Base-by-base conservation (phyloP, 495 filamentous ascomycete species). In the Aspergillus sclerotiicarbonarius region DNA sequence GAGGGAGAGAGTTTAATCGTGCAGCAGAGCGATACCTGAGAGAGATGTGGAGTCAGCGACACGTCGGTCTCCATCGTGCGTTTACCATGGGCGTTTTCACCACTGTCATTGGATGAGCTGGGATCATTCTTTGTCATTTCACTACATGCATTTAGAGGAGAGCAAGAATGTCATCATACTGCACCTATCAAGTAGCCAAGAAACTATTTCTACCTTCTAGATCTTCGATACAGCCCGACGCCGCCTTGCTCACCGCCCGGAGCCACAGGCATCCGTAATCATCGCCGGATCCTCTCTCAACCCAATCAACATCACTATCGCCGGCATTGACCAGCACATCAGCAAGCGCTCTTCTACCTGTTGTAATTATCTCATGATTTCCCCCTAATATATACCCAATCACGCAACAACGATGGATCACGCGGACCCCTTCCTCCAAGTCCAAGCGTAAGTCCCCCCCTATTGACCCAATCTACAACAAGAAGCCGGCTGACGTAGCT, bases 381-480 rank as follows among this genome's bases (percentile, higher is more conserved):
- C 8, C 9, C 31, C 16, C 39, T 54, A 53, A 45, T 41, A 46
- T 39, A 63, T 44, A 32, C 31, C 20, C 18, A 29, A 33, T 19
- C 19, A 6, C 56, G 50, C 51, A 2, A 25, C 25, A 68, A 57
- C 82, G 51, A 89, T 84, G 44, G 84, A 83, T 61, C 82, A 90
- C 69, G 77, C 86, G 68, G 92, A 97, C 66, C 92, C 92, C 25
- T 97, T 96, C 80, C 87, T 95, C 73, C 89, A 95, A 72, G 92
- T 95, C 64, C 92, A 96, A 77, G 83, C 88, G 90, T 92, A 75
- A 65, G 83, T 56, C 37, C 37, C 13, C 54, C 31, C 37, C 35
- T 49, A 52, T 31, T 44, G 50, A 57, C 59, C 31, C n/a, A 29
- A 50, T 15, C 47, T 12, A n/a, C 13, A 7, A 29, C 47, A 29